Base-by-base conservation (phyloP, 2,329 filamentous ascomycete species). In the Colletotrichum magnum region DNA sequence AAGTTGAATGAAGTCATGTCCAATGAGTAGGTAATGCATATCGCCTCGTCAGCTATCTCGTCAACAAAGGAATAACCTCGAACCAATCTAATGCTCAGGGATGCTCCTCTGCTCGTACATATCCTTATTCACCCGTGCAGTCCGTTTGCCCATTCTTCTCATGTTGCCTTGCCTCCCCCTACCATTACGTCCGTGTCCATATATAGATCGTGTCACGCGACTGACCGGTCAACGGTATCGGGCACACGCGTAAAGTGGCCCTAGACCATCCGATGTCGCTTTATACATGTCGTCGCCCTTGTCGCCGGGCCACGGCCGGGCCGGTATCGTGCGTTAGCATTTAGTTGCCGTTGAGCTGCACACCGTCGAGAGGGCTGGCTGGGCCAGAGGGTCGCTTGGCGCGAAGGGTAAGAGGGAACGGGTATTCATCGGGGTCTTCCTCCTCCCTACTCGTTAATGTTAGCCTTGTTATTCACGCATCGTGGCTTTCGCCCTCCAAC, bases 371-470 rank as follows among this genome's bases (percentile, higher is more conserved):
- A n/a, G 83, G 82, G 39, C 81, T 84, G 45, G 75, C 79, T 13
- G 76, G 74, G 48, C 75, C 81, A 4, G 80, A 76, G 5, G 82
- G 78, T 16, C 84, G 84, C 82, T 88, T 88, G 18, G 83, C 82
- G 72, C 87, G 85, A 68, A 90, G 81, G 6, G 87, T 89, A 71
- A 90, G 78, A 28, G 88, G 87, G 80, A 89, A 90, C 1, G 87
- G 85, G 73, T 89, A 89, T 76, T 90, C 88, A n/a, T 90, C 95
- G 0, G 92, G 90, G 74, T 98, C 96, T 84, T 98, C 96, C 79
- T 98, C 95, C 80, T 96, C 94, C 82, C 94, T 97, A 75, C 69
- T 72, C 72, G 45, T 26, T 47, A 21, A 60, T 52, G 75, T 83
- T 75, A 82, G 80, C 47, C 58, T 45, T 12, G n/a, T 54, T 21